Base-by-base conservation (phyloP, 805 yeast species). In the Hermanozyma aechmeae region DNA sequence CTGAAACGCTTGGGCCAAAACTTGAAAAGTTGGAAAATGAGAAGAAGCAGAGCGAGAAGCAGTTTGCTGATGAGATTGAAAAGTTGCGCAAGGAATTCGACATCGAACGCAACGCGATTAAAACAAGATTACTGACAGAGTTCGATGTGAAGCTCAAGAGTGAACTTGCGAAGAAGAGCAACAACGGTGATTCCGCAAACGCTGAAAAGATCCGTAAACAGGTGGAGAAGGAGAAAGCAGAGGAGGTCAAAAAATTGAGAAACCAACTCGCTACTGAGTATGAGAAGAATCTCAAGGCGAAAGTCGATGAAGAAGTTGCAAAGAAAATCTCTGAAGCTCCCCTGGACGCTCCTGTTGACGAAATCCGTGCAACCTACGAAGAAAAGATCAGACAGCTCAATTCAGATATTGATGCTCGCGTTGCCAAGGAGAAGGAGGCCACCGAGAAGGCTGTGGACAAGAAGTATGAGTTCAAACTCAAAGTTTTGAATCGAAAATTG, bases 401-500 rank as follows among this genome's bases (percentile, higher is more conserved):
- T 23, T 30, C 37, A 16, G 47, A 45, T 8, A 50, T 49, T 23
- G 44, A n/a, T n/a, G n/a, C n/a, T n/a, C n/a, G n/a, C n/a, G 26
- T 49, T 29, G 36, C 35, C 5, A 28, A 26, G 5, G 35, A 40
- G 34, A 53, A 50, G 30, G 63, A 58, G 18, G 68, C 61, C 26
- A 64, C 69, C 3, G 56, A 71, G 27, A 57, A 60, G 30, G 68
- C 71, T 15, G 67, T 72, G 24, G 69, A 71, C 28, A 71, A 73
- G 45, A 76, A 75, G 43, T 67, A 65, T 27, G 79, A 71, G 34
- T 67, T 79, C 50, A 69, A 75, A 40, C 64, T 67, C 32, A 69
- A 65, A 34, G 66, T 79, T 50, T 56, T 73, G 40, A 68, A 65
- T 40, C 61, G 62, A 38, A 75, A 69, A 47, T 54, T 71, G n/a